phyloP scores from a whole-genome alignment of 306 rosid genomes.

The Leucaena leucocephala region DNA sequence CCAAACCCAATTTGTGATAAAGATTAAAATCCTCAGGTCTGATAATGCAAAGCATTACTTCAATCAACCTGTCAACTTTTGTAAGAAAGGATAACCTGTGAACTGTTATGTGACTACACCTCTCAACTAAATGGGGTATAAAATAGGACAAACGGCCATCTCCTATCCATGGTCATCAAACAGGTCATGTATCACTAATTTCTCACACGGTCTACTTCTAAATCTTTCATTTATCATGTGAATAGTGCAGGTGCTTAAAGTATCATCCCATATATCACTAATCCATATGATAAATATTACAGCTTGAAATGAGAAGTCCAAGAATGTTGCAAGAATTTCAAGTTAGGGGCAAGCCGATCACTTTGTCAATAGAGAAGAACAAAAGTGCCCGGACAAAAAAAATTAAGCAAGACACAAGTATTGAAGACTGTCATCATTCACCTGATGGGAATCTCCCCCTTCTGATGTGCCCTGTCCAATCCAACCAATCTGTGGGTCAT shows the following conservation, averaged over 20 bases:
- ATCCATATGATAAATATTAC: slow-evolving; percentile 6
- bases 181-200: neutral
- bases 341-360: neutral
- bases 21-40: neutral
- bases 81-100: neutral
- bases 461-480: slow-evolving; percentile 54
- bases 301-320: neutral
- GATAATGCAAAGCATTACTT: neutral
- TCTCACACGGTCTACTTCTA: neutral
- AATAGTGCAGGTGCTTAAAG: neutral
- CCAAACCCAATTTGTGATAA: neutral
- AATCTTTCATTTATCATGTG: neutral
- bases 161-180: neutral
- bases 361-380: slow-evolving; percentile 1
- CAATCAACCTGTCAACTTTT: neutral
- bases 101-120: neutral
- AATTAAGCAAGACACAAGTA: slow-evolving; percentile 18
- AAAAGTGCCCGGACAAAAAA: neutral
- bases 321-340: slow-evolving; percentile 19
- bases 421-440: slow-evolving; percentile 34
- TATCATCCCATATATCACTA: slow-evolving; percentile 11
- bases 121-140: neutral
- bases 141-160: neutral
- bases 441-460: slow-evolving; percentile 61
- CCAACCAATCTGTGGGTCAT: slow-evolving; percentile 70